Evolutionary conservation across 2,329 filamentous ascomycete genomes (phyloP).

Genomic region (Allantophomopsis lycopodina): DNA sequence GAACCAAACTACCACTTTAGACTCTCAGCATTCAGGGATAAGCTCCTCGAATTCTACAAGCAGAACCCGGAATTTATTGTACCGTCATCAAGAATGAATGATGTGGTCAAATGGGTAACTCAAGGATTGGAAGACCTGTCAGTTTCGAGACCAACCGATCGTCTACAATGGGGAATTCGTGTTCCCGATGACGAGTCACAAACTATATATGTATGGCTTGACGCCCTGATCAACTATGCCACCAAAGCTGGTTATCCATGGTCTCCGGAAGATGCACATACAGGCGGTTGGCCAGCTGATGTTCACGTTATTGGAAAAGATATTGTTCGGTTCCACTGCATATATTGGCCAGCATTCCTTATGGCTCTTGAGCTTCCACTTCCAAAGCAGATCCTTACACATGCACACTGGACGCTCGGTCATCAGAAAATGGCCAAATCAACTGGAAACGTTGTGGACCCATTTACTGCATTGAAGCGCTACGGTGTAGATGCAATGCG

Average conservation of each 20-base stretch:
- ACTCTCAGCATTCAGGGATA: slow-evolving; percentile 69
- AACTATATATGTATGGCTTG: slow-evolving; percentile 97
- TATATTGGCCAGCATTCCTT: slow-evolving; percentile 96
- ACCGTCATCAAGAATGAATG: slow-evolving; percentile 59
- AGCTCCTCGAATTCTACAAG: slow-evolving; percentile 65
- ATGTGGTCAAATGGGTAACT: slow-evolving; percentile 64
- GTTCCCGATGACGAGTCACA: slow-evolving; percentile 76
- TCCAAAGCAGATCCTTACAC: slow-evolving; percentile 69
- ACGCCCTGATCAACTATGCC: slow-evolving; percentile 88
- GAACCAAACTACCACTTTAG: slow-evolving; percentile 94
- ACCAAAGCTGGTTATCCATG: slow-evolving; percentile 81
- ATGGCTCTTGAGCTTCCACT: slow-evolving; percentile 73
- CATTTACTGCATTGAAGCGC: slow-evolving; percentile 77
- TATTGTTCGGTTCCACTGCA: slow-evolving; percentile 88
- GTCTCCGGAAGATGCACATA: slow-evolving; percentile 47
- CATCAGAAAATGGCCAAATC: slow-evolving; percentile 95
- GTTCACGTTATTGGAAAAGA: slow-evolving; percentile 93
- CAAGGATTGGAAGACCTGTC: slow-evolving; percentile 76
- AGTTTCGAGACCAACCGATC: slow-evolving; percentile 66
- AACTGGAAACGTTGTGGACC: slow-evolving; percentile 87
- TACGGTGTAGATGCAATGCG: slow-evolving; percentile 82
- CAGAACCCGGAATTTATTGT: slow-evolving; percentile 67
- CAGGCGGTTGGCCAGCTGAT: slow-evolving; percentile 75
- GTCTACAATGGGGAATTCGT: slow-evolving; percentile 76
- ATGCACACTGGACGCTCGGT: slow-evolving; percentile 92